Evolutionary conservation across 257 asterid genomes (phyloP).

Genomic region (Thymus quinquecostatus): DNA sequence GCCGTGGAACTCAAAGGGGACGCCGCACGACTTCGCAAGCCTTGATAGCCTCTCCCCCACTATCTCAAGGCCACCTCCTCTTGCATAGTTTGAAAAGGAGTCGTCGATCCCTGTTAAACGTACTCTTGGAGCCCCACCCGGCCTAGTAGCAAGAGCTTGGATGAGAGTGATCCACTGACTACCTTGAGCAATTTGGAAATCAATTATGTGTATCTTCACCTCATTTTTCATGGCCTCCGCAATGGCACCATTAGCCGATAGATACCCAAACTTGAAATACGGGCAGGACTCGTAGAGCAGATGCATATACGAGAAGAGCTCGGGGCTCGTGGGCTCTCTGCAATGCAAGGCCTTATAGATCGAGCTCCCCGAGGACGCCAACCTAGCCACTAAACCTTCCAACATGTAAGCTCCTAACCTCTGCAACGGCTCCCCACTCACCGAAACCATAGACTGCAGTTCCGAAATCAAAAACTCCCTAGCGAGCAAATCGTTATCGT

Average conservation of each 20-base stretch:
- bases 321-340: conserved; percentile 36
- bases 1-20: conserved; percentile 38
- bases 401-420: conserved; percentile 45
- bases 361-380: conserved; percentile 37
- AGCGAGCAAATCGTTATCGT: conserved; percentile 10
- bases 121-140: conserved; percentile 40
- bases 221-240: conserved; percentile 43
- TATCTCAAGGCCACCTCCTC: conserved; percentile 35
- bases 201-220: conserved; percentile 33
- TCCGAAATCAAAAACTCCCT: conserved; percentile 30
- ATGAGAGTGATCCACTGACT: conserved; percentile 42
- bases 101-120: conserved; percentile 45
- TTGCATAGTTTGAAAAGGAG: conserved; percentile 26
- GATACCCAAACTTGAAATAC: conserved; percentile 41
- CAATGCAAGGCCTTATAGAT: conserved; percentile 35
- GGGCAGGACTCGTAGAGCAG: conserved; percentile 41
- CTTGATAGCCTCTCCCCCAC: conserved; percentile 34
- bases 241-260: conserved; percentile 43
- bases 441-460: conserved; percentile 38
- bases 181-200: conserved; percentile 42
- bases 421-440: conserved; percentile 43
- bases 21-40: conserved; percentile 31
- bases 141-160: conserved; percentile 37
- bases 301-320: conserved; percentile 39
- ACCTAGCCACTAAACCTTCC: conserved; percentile 42